These are phyloP conservation scores for Pleurotus eryngii DNA, from an alignment of 768 basidiomycete species.

Conservation along the genomic window DNA sequence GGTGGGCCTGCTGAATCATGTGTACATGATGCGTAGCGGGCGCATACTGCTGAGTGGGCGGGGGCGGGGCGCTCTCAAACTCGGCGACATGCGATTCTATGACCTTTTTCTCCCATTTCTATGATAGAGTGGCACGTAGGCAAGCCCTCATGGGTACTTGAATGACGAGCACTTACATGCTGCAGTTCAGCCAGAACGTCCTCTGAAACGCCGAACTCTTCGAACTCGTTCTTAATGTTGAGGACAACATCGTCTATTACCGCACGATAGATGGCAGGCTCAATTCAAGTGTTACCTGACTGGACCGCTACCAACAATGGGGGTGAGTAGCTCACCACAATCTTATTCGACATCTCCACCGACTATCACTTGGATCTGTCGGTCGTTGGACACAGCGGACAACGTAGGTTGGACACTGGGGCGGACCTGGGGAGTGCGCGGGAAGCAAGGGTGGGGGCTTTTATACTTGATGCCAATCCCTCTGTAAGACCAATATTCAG, in stretches of 20 bases:
- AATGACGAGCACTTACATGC: slow-evolving; percentile 56
- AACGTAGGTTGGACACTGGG: slow-evolving; percentile 22
- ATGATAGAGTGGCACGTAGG: slow-evolving; percentile 9
- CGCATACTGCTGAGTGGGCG: slow-evolving; percentile 44
- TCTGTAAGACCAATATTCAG: slow-evolving; percentile 37
- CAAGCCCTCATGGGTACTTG: slow-evolving; percentile 10
- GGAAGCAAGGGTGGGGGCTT: slow-evolving; percentile 40
- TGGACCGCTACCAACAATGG: slow-evolving; percentile 42
- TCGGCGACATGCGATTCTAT: slow-evolving; percentile 94
- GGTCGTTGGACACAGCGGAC: slow-evolving; percentile 15
- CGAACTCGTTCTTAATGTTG: slow-evolving; percentile 89
- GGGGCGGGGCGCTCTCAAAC: slow-evolving; percentile 58
- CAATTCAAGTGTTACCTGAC: slow-evolving; percentile 55
- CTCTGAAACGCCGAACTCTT: slow-evolving; percentile 92
- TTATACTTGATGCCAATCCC: slow-evolving; percentile 47
- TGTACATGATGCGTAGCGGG: slow-evolving; percentile 64
- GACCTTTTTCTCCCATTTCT: slow-evolving; percentile 98
- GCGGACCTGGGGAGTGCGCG: slow-evolving; percentile 38
- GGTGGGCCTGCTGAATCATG: slow-evolving; percentile 55
- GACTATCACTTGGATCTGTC: slow-evolving; percentile 13
- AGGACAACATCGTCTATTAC: slow-evolving; percentile 97
- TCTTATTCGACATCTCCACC: slow-evolving; percentile 87
- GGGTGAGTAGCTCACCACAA: slow-evolving; percentile 90
- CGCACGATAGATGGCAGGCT: slow-evolving; percentile 87
- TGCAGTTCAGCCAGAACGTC: slow-evolving; percentile 87